Base-by-base conservation (phyloP, 179 eudicot genomes). In the Pouteria campechiana region DNA sequence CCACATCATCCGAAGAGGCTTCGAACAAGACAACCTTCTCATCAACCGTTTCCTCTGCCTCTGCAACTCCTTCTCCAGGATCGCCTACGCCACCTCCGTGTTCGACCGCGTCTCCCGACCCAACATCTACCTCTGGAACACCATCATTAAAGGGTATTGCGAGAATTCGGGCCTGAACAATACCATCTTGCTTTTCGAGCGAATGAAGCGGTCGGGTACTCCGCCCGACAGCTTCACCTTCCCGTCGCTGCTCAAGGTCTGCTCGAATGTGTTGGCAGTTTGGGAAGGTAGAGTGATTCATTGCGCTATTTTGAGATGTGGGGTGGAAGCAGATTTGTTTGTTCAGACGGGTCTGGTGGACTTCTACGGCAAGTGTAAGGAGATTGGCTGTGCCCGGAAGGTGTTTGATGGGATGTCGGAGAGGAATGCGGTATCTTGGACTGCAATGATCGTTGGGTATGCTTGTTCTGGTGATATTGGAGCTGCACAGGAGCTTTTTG, bases 391-490 rank as follows among this genome's bases (percentile, higher is more conserved):
- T 60, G 82, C 82, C 0, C 62, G 47, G 12, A 75, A 66, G 42
- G 67, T 78, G 59, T 78, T 71, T 30, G 81, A 68, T 57, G 56
- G 51, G 65, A 70, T 78, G 75, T 19, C 57, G 53, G 54, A 49
- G 50, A 74, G 62, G 45, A 74, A 74, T 71, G 86, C 52, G 48
- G 75, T 74, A 27, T 51, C 74, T 46, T 78, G 82, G 79, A 75
- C 87, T 44, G 37, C 72, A 28, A 56, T 78, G 65, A 51, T 65
- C 36, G 72, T 56, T 23, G 82, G 61, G 35, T 72, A 52, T 58
- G 56, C 46, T 13, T 58, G 35, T 50, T 27, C 5, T 14, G 87
- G 76, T 17, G 69, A 75, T 31, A 17, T 68, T 55, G 32, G 13
- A 16, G 32, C 11, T 43, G 81, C 81, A 4, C 57, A 55, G 52